Evolutionary conservation across 1,284 basidiomycete species (phyloP), one percentile per base, ranked within the genome.

Genomic region (Moesziomyces aphidis): DNA sequence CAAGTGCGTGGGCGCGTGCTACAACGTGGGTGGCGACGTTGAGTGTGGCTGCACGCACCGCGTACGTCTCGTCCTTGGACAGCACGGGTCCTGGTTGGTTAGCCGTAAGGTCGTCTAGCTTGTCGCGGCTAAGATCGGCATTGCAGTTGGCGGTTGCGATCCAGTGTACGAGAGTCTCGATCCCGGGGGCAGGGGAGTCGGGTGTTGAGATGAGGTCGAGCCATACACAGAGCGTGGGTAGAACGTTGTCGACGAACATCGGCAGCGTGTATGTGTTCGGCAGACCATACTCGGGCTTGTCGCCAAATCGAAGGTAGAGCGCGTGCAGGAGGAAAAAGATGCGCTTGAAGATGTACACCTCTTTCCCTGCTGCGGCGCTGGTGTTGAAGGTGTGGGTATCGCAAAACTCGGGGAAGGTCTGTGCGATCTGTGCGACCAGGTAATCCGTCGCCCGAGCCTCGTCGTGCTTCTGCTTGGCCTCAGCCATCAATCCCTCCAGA

Each of bases 291-390:
- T 61, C 58, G 4, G 31, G 13, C 10, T 24, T 36, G 1, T 21
- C 10, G 13, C 10, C 5, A n/a, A 79, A 59, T 0, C 91, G 89
- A 43, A 91, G 83, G 21, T 85, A 86, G 56, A 95, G 86, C 8
- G 90, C 90, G 67, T 92, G 89, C 46, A 94, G 86, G 45, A 95
- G 88, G 85, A 94, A 93, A 31, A 95, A 87, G 2, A 92, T 93
- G 80, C 95, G 94, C 85, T 94, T 95, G 88, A 93, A 93, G 80
- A 93, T 89, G 85, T 93, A 94, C 11, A 94, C 88, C 9, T 63
- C 26, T 21, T 19, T 4, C 15, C 39, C 39, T 11, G 17, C 15
- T 19, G 19, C 39, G 22, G 46, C 22, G 10, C 23, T 23, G 13
- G 26, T 6, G 42, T 61, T 50, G 13, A 78, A 7, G 17, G n/a